Conservation (phyloP, 2,329 filamentous ascomycete species). For the Penicillium hesseltinei region DNA sequence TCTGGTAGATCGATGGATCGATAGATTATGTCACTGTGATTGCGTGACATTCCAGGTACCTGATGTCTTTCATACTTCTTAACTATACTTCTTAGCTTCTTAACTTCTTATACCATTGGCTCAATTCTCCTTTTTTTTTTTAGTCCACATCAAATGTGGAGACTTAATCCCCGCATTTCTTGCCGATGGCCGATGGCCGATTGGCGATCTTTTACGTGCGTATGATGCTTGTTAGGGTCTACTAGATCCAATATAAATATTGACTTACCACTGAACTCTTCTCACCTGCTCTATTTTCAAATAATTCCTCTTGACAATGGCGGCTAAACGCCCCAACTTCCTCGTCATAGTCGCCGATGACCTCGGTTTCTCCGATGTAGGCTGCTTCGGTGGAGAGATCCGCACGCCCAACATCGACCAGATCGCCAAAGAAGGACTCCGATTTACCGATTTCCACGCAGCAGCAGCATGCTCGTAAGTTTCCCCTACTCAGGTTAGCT, state of each 20-base stretch:
- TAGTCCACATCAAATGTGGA: not conserved
- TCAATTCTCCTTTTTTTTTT: not conserved
- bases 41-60: not conserved
- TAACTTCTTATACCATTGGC: not conserved
- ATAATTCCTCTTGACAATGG: constrained; percentile 17
- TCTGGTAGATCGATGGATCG: too few species aligned
- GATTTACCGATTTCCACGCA: constrained; percentile 65
- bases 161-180: not conserved
- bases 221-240: not conserved
- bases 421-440: constrained; percentile 53
- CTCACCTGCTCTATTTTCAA: not conserved
- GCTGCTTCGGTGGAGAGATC: constrained; percentile 61
- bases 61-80: not conserved
- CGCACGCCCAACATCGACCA: constrained; percentile 59
- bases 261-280: not conserved
- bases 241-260: not conserved
- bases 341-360: constrained; percentile 60
- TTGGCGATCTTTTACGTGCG: constrained; percentile 4
- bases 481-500: not conserved
- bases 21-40: not conserved
- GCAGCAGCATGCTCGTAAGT: constrained; percentile 60
- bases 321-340: constrained; percentile 56
- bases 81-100: too few species aligned
- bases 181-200: constrained; percentile 18
- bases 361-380: constrained; percentile 60